These are phyloP conservation scores for Hyphodiscus hymeniophilus DNA, from an alignment of 495 filamentous ascomycete genomes.

Conservation along the genomic window DNA sequence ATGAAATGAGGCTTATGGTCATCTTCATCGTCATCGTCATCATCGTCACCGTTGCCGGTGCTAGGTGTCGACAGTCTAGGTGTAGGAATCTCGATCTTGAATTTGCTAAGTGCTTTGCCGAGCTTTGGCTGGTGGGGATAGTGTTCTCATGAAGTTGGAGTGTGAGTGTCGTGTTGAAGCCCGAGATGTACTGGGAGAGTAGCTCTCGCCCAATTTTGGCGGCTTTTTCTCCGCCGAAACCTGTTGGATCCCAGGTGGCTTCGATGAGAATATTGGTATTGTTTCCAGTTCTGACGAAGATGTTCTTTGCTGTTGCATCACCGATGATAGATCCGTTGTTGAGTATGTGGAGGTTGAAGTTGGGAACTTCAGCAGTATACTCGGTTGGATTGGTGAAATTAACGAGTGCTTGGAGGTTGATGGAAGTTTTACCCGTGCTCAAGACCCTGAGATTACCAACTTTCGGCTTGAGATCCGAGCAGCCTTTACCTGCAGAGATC, in stretches of 20 bases:
- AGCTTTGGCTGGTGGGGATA: constrained; percentile 68
- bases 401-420: constrained; percentile 58
- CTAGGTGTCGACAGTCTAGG: constrained; percentile 54
- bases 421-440: constrained; percentile 56
- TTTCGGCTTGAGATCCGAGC: constrained; percentile 42
- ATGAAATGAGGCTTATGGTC: constrained; percentile 60
- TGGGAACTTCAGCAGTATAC: constrained; percentile 75
- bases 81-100: constrained; percentile 59
- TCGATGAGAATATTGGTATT: constrained; percentile 65
- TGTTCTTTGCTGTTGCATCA: constrained; percentile 54
- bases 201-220: constrained; percentile 57
- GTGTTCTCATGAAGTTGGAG: constrained; percentile 58
- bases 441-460: constrained; percentile 56
- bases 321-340: constrained; percentile 69
- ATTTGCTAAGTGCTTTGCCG: constrained; percentile 59
- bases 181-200: constrained; percentile 79
- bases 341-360: constrained; percentile 62
- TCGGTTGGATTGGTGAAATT: constrained; percentile 86
- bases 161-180: constrained; percentile 71
- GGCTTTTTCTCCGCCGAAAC: constrained; percentile 49
- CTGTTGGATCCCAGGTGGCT: constrained; percentile 64
- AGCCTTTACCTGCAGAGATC: constrained; percentile 27
- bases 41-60: constrained; percentile 27
- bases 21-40: constrained; percentile 27
- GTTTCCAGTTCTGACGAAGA: constrained; percentile 54